Conservation (phyloP, 2,329 filamentous ascomycete species). For the Fusarium sp. region DNA sequence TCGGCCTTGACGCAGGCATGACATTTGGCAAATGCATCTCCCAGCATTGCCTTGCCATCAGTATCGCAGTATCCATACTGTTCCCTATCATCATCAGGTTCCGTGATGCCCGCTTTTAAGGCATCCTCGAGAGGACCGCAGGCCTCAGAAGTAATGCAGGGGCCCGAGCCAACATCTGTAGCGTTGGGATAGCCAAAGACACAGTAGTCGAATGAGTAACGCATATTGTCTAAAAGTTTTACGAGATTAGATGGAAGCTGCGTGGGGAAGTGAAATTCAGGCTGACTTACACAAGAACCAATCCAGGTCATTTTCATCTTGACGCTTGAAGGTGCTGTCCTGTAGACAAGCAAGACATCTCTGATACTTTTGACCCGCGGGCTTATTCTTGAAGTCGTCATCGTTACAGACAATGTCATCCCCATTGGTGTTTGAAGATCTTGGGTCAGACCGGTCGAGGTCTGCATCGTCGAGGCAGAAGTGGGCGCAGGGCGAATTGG, state of each 20-base stretch:
- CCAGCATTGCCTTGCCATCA: slow-evolving; percentile 50
- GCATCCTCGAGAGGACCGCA: slow-evolving; percentile 58
- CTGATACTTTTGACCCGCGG: slow-evolving; percentile 58
- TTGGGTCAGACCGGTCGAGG: slow-evolving; percentile 56
- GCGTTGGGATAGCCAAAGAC: slow-evolving; percentile 63
- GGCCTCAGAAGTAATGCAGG: slow-evolving; percentile 62
- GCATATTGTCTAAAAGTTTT: slow-evolving; percentile 59
- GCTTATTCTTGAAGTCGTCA: slow-evolving; percentile 51
- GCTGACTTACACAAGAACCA: slow-evolving; percentile 66
- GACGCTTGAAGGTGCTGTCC: slow-evolving; percentile 59
- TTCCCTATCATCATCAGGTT: slow-evolving; percentile 45
- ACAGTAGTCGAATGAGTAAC: slow-evolving; percentile 64
- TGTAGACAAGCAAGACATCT: slow-evolving; percentile 64
- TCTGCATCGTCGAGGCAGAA: slow-evolving; percentile 57
- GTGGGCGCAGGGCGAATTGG: slow-evolving; percentile 65
- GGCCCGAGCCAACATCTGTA: slow-evolving; percentile 55
- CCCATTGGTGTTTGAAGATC: slow-evolving; percentile 56
- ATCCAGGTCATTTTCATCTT: slow-evolving; percentile 61
- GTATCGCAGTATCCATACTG: slow-evolving; percentile 60
- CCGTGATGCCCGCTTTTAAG: slow-evolving; percentile 53
- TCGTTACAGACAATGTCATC: slow-evolving; percentile 62
- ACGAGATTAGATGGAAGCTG: background rate
- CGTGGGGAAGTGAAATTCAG: background rate
- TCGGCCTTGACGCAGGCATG: slow-evolving; percentile 57
- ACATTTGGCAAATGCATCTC: slow-evolving; percentile 52